Percentiles rank a stretch among this genome's conserved stretches.
These are phyloP conservation scores for Loxodes magnus DNA, from an alignment of 73 alveolate species.

Conservation along the genomic window DNA sequence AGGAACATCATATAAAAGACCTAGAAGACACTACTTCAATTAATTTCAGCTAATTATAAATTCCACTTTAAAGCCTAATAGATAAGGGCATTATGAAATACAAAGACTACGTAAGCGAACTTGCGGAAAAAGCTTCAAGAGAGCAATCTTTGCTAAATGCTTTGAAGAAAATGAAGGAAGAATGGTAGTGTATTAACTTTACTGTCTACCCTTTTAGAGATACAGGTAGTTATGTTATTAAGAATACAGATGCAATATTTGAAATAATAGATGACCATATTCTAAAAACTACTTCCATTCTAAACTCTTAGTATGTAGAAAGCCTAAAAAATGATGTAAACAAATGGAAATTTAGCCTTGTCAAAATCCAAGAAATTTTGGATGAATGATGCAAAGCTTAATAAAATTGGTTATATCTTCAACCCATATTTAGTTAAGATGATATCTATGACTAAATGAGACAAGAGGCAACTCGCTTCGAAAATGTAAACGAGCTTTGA, in stretches of 20 bases:
- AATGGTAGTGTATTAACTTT: constrained; percentile 67
- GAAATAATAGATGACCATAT: constrained; percentile 69
- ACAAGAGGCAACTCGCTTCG: constrained; percentile 59
- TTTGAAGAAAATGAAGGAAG: constrained; percentile 59
- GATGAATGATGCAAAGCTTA: constrained; percentile 86
- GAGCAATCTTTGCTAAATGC: constrained; percentile 70
- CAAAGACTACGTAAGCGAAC: constrained; percentile 56
- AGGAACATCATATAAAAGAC: constrained; percentile 33
- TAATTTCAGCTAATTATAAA: constrained; percentile 18
- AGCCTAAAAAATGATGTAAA: constrained; percentile 65
- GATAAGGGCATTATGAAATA: constrained; percentile 53
- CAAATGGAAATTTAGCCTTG: constrained; percentile 51
- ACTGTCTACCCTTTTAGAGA: constrained; percentile 52
- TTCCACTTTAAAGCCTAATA: constrained; percentile 17
- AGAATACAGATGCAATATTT: constrained; percentile 68
- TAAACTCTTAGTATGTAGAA: constrained; percentile 64
- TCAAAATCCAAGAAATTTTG: constrained; percentile 65
- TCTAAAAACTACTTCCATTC: constrained; percentile 60
- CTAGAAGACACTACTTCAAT: constrained; percentile 27
- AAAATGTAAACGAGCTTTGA: constrained; percentile 60
- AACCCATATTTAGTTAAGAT: constrained; percentile 72
- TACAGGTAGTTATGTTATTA: constrained; percentile 53
- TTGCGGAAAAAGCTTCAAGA: constrained; percentile 64
- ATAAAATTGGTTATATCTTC: constrained; percentile 71
- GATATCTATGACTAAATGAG: constrained; percentile 75